A percentile compares a stretch with the other conserved stretches of the same genome.
phyloP scores from a whole-genome alignment of 2,329 filamentous ascomycete genomes.

The Paraconiothyrium brasiliense region DNA sequence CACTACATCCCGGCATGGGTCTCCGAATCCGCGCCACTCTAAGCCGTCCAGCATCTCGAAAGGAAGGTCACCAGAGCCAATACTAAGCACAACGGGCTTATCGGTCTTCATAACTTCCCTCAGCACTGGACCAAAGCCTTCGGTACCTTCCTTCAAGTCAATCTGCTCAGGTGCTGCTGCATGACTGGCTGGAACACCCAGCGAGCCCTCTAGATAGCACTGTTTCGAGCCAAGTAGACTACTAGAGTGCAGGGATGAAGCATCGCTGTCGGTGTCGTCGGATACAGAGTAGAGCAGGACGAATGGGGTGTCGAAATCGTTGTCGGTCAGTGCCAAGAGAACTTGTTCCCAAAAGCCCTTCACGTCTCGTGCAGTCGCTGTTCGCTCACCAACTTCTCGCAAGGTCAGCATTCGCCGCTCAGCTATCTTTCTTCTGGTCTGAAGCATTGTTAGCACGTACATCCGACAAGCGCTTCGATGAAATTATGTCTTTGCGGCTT shows the following conservation, averaged over 20 bases:
- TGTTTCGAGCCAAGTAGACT: conserved; percentile 69
- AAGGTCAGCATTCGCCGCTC: conserved; percentile 83
- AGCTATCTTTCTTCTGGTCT: conserved; percentile 76
- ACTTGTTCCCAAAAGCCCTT: conserved; percentile 78
- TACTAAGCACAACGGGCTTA: conserved; percentile 72
- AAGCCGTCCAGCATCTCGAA: conserved; percentile 71
- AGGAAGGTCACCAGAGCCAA: conserved; percentile 73
- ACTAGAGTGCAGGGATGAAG: conserved; percentile 75
- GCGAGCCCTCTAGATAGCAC: conserved; percentile 74
- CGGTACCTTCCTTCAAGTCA: conserved; percentile 74
- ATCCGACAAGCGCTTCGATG: not conserved
- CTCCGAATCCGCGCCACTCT: conserved; percentile 74
- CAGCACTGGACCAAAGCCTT: conserved; percentile 80
- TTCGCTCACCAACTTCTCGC: conserved; percentile 79
- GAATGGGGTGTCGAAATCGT: conserved; percentile 80
- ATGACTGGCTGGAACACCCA: conserved; percentile 74
- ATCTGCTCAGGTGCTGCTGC: conserved; percentile 67
- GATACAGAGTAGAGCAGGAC: conserved; percentile 78
- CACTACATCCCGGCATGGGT: conserved; percentile 75
- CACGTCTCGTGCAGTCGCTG: conserved; percentile 75
- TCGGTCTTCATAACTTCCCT: conserved; percentile 76
- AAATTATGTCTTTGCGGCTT: not conserved
- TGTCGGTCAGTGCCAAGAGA: conserved; percentile 73
- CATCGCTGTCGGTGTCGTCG: conserved; percentile 76
- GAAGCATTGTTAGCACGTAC: not conserved